Evolutionary conservation across 2,329 filamentous ascomycete species (phyloP).

Genomic region (Pezicula carpinea): DNA sequence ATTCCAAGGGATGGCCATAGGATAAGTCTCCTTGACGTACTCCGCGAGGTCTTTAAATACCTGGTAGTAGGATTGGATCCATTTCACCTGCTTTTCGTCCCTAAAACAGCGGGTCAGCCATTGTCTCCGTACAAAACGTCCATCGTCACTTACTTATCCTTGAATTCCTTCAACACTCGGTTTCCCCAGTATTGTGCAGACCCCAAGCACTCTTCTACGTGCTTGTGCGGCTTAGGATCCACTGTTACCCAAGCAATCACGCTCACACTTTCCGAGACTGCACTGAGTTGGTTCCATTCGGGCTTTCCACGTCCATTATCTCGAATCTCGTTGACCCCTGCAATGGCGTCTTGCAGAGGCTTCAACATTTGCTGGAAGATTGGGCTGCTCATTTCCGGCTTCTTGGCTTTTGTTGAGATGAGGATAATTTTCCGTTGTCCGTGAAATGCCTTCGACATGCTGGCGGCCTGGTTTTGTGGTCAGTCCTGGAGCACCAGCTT

Average conservation of each 20-base stretch:
- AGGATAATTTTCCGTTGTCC: conserved; percentile 85
- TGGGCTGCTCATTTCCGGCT: conserved; percentile 64
- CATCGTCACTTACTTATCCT: conserved; percentile 60
- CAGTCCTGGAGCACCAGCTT: conserved; percentile 2
- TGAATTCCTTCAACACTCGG: conserved; percentile 84
- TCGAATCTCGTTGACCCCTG: conserved; percentile 73
- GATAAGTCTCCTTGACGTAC: conserved; percentile 81
- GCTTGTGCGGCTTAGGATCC: conserved; percentile 76
- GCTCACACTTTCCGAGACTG: conserved; percentile 85
- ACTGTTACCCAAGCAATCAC: conserved; percentile 88
- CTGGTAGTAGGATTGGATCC: conserved; percentile 88
- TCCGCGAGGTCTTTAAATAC: conserved; percentile 79
- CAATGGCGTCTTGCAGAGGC: conserved; percentile 79
- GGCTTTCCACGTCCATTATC: conserved; percentile 74
- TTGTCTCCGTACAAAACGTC: background rate
- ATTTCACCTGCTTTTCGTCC: conserved; percentile 76
- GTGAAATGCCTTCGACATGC: conserved; percentile 63
- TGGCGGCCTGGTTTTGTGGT: conserved; percentile 37
- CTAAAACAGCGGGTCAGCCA: conserved; percentile 36
- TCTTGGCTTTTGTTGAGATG: conserved; percentile 85
- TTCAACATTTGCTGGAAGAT: conserved; percentile 76
- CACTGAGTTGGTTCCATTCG: conserved; percentile 76
- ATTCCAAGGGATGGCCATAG: conserved; percentile 83
- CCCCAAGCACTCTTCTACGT: conserved; percentile 76
- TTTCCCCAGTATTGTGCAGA: conserved; percentile 94